Percentiles rank a stretch among this genome's conserved stretches.
phyloP scores from a whole-genome alignment of 345 rosid genomes.

The Bruguiera parviflora region DNA sequence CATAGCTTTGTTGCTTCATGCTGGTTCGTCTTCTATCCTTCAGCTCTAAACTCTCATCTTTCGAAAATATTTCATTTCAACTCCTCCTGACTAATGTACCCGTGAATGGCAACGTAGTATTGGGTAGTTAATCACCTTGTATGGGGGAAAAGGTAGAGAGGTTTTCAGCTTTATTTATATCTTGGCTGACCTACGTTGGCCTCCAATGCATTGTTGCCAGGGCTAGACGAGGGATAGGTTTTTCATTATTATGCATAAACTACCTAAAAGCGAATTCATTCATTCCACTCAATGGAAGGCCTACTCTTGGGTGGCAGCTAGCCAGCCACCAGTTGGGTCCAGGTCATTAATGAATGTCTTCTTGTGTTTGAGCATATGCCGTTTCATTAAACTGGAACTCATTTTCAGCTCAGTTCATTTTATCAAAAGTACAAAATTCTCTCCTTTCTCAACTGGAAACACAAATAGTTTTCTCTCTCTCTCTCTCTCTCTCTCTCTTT shows the following conservation, averaged over 20 bases:
- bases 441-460: no score
- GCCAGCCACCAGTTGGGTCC: neutral
- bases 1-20: conserved; percentile 64
- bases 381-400: no score
- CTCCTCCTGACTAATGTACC: no score
- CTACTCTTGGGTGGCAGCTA: neutral
- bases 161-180: no score
- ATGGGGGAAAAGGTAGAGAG: no score
- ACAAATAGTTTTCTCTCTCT: no score
- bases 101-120: no score
- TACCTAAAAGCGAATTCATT: neutral
- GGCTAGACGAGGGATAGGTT: neutral
- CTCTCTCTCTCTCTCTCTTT: no score
- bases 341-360: neutral
- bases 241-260: neutral
- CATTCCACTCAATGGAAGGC: neutral
- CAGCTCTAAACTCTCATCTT: neutral
- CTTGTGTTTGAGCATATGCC: neutral
- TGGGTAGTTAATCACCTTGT: no score
- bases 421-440: no score
- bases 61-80: neutral
- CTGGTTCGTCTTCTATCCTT: conserved; percentile 49
- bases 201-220: neutral
- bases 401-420: no score
- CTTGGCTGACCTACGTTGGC: neutral